Conservation (phyloP, 2,329 filamentous ascomycete species). For the Pseudocercospora macadamiae region DNA sequence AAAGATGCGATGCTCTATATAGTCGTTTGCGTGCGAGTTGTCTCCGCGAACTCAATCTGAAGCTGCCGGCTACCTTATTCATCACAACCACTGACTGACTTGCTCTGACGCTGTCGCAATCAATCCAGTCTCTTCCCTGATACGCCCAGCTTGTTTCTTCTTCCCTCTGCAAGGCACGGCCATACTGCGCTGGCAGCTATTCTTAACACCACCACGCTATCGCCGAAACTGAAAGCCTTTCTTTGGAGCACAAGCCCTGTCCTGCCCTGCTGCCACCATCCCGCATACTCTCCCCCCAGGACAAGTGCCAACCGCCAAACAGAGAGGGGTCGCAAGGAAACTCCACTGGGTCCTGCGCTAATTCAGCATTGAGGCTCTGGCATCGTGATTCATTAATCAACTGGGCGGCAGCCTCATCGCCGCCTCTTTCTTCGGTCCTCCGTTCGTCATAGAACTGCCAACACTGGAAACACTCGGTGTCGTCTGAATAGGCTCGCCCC, state of each 20-base stretch:
- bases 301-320: constrained; percentile 1
- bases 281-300: background rate
- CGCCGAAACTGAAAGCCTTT: no score
- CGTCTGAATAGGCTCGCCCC: constrained; percentile 17
- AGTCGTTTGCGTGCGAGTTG: background rate
- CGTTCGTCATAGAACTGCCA: background rate
- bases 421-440: constrained; percentile 1
- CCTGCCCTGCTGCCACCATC: constrained; percentile 1
- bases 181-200: background rate
- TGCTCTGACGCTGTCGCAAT: constrained; percentile 1
- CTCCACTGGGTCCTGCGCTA: constrained; percentile 18
- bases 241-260: background rate
- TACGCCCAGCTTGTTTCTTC: no score
- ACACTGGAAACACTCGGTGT: constrained; percentile 10
- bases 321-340: constrained; percentile 14
- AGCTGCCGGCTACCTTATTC: constrained; percentile 4
- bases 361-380: constrained; percentile 13
- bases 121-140: background rate
- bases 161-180: no score
- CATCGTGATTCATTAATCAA: constrained; percentile 11
- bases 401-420: constrained; percentile 13
- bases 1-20: background rate
- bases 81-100: background rate
- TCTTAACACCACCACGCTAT: constrained; percentile 5
- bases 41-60: background rate